phyloP scores from a whole-genome alignment of 768 basidiomycete species.

The Dioszegia hungarica region DNA sequence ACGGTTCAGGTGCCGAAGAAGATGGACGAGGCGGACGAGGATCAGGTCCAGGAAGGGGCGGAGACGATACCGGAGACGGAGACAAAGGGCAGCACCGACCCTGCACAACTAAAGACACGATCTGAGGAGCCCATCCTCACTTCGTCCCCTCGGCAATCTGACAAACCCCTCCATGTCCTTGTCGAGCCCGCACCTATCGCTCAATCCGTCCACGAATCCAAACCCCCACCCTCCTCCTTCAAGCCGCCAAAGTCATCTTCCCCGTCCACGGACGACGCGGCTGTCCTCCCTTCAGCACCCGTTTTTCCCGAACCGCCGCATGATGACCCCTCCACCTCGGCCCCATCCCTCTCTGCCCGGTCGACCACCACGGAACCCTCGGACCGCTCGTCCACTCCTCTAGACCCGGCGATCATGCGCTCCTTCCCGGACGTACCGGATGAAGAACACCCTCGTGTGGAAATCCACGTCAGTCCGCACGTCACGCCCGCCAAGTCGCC shows the following conservation, averaged over 20 bases:
- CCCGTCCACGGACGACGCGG: too few relatives aligned
- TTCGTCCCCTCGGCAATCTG: not conserved
- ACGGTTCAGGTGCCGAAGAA: constrained; percentile 1
- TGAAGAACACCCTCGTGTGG: constrained; percentile 34
- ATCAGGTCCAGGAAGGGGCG: not conserved
- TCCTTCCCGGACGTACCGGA: constrained; percentile 41
- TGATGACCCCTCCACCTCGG: not conserved
- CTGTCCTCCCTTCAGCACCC: not conserved
- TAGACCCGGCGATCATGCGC: constrained; percentile 28
- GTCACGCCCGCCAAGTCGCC: constrained; percentile 13
- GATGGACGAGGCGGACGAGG: not conserved
- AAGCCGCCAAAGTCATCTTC: too few relatives aligned
- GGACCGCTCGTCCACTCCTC: constrained; percentile 18
- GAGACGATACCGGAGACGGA: not conserved
- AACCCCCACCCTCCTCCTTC: not conserved
- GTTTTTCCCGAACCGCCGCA: constrained; percentile 10
- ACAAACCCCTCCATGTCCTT: constrained; percentile 27
- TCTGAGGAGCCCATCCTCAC: constrained; percentile 2
- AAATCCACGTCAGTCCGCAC: constrained; percentile 36
- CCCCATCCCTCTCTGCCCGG: not conserved
- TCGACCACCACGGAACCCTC: not conserved
- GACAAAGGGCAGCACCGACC: not conserved
- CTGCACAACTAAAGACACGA: not conserved
- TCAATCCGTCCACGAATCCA: constrained; percentile 18
- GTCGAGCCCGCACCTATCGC: constrained; percentile 38